Base-by-base conservation (phyloP, 371 early-diverging fungal genomes). In the Capniomyces stellatus region DNA sequence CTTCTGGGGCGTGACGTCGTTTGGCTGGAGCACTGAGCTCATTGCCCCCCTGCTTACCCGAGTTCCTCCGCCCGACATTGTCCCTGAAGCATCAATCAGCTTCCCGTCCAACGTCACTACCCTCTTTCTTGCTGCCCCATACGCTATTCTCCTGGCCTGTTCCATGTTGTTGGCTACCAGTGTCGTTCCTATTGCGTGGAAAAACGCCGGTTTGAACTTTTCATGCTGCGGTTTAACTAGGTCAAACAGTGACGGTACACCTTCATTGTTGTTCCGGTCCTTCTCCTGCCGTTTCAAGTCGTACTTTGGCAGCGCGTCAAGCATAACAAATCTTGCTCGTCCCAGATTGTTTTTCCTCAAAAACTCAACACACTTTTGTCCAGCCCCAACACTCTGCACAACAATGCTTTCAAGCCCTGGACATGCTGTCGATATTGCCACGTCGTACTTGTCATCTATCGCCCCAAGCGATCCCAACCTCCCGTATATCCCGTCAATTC, bases 61-160 rank as follows among this genome's bases (percentile, higher is more conserved):
- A 25, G 75, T 83, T 19, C 91, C 92, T 58, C 98, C 98, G 60
- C 98, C 98, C 19, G 85, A 82, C 96, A 99, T 95, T 4, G 98
- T 85, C 60, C 99, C 99, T 0, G 88, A 83, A 29, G 76, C 79
- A 54, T 99, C 99, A 58, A 99, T 90, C 43, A 99, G 60, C 57
- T 94, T 81, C 2, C 99, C 99, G 54, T 87, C 89, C 52, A 98
- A 61, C 0, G 98, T 99, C 0, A 99, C 99, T 0, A 98, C 96
- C 43, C 97, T 76, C 76, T 81, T 86, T 30, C 96, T 81, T 27
- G 65, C 57, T 19, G 78, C 78, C 13, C 52, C 60, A 70, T 80
- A 98, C 0, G 99, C 97, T 43, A 98, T 83, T 30, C 79, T 66
- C 55, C 89, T 91, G 1, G 98, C 99, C 58, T 89, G 87, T n/a